Base-by-base conservation (phyloP, 441 rosid species). In the Omphalea diandra region DNA sequence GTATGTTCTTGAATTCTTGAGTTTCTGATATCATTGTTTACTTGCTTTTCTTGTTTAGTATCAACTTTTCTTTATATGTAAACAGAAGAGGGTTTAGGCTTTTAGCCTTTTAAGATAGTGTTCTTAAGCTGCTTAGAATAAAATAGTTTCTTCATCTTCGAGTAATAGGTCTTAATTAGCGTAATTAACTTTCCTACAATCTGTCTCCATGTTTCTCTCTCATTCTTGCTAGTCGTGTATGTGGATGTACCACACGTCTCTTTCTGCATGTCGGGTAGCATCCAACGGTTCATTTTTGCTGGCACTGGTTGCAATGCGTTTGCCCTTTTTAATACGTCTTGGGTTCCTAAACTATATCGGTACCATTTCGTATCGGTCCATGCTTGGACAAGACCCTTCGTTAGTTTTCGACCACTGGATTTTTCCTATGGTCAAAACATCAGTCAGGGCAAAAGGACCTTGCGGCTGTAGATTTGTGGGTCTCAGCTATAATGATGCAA, bases 1-100 rank as follows among this genome's bases (percentile, higher is more conserved):
- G 98, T 94, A 83, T 40, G 73, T 24, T 35, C 8, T 38, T 67
- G 69, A 33, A 18, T 46, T 24, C 10, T 57, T 53, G 50, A 17
- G 1, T 41, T 57, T 17, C 8, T 54, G 27, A 20, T 7, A 4
- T 46, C 18, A 7, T 0, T 29, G 15, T 14, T 60, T 27, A 3
- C 18, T 12, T n/a, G n/a, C n/a, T 73, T 32, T 58, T 12, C 31
- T n/a, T 52, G 27, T 18, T n/a, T n/a, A n/a, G n/a, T n/a, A n/a
- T n/a, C n/a, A n/a, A n/a, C n/a, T n/a, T n/a, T n/a, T 64, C 15
- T 4, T 1, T 24, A 5, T 20, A 4, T 14, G 11, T 3, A 14
- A 22, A 6, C 4, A 17, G 22, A 1, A 20, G 43, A 38, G 15
- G 24, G 40, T 64, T 46, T 27, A 38, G 15, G 24, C 29, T 64